phyloP scores from a whole-genome alignment of 352 stramenopile genomes.

The Globisporangium lucens region DNA sequence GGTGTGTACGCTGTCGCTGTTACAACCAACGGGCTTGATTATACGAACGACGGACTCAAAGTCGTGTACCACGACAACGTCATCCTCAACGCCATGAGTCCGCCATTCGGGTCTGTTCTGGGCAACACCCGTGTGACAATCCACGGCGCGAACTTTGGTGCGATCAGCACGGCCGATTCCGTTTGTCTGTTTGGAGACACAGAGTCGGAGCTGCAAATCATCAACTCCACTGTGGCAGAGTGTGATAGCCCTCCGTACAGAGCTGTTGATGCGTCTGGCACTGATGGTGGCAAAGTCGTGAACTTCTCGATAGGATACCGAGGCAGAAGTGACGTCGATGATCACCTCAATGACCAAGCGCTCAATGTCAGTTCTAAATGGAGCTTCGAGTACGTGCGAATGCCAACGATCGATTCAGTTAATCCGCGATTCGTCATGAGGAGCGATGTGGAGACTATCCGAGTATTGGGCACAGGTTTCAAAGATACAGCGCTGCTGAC shows the following conservation, averaged over 20 bases:
- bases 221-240: constrained; percentile 23
- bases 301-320: constrained; percentile 19
- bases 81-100: constrained; percentile 30
- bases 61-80: constrained; percentile 43
- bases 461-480: constrained; percentile 33
- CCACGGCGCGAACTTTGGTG: constrained; percentile 20
- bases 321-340: not conserved
- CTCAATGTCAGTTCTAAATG: not conserved
- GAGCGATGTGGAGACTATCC: constrained; percentile 10
- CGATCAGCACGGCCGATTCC: constrained; percentile 19
- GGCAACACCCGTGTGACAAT: constrained; percentile 41
- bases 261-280: not conserved
- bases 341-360: not conserved
- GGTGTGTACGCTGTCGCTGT: constrained; percentile 45
- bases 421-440: constrained; percentile 15
- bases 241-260: constrained; percentile 22
- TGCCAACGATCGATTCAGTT: constrained; percentile 8
- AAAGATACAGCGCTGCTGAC: constrained; percentile 33
- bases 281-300: constrained; percentile 4
- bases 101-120: constrained; percentile 37
- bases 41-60: constrained; percentile 34
- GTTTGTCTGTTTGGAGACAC: constrained; percentile 33
- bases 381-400: not conserved
- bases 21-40: constrained; percentile 42
- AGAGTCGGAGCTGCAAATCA: constrained; percentile 17